These are phyloP conservation scores for Pythium phragmiticola DNA, from an alignment of 352 stramenopile genomes.

Conservation along the genomic window DNA sequence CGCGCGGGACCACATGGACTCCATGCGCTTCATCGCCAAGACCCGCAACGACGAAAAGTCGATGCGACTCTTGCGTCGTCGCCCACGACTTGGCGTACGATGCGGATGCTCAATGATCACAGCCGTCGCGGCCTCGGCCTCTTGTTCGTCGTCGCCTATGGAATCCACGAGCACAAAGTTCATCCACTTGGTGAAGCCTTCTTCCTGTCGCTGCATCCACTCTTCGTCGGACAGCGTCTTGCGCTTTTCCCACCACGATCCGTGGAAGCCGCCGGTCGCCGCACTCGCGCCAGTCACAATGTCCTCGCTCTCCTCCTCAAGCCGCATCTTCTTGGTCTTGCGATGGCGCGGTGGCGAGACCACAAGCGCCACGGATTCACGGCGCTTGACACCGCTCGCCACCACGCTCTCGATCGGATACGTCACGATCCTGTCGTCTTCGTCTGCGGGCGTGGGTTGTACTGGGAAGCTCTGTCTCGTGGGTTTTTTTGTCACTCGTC, in stretches of 20 bases:
- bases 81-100: slow-evolving; percentile 4
- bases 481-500: neutral
- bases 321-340: slow-evolving; percentile 21
- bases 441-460: no score
- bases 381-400: slow-evolving; percentile 17
- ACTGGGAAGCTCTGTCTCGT: neutral
- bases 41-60: slow-evolving; percentile 74
- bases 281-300: slow-evolving; percentile 15
- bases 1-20: slow-evolving; percentile 58
- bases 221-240: slow-evolving; percentile 70
- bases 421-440: neutral
- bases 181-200: slow-evolving; percentile 86
- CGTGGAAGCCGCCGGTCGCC: slow-evolving; percentile 24
- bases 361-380: slow-evolving; percentile 13
- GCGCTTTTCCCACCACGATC: slow-evolving; percentile 75
- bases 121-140: slow-evolving; percentile 23
- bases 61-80: slow-evolving; percentile 23
- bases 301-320: slow-evolving; percentile 2
- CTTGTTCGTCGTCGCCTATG: slow-evolving; percentile 33
- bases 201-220: slow-evolving; percentile 79
- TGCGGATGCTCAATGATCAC: slow-evolving; percentile 23
- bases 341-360: slow-evolving; percentile 23
- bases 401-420: slow-evolving; percentile 8
- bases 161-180: slow-evolving; percentile 82
- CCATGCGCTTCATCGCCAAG: slow-evolving; percentile 68